A percentile compares a stretch with the other conserved stretches of the same genome.
Evolutionary conservation across 2,329 filamentous ascomycete genomes (phyloP).

Genomic region (Botrytis sinoallii): DNA sequence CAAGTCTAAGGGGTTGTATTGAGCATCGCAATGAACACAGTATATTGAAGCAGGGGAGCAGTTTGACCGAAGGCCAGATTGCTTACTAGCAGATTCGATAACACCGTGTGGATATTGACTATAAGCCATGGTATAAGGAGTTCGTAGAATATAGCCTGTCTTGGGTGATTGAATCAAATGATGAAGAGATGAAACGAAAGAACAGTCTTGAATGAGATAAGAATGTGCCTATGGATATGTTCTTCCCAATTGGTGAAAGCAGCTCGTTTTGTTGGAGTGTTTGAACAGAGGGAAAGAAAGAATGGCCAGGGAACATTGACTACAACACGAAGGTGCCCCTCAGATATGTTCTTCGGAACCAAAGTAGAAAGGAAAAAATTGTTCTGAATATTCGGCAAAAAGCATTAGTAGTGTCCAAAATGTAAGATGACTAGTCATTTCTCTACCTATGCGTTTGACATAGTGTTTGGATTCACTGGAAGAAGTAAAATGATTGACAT

Average conservation of each 20-base stretch:
- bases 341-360: background rate
- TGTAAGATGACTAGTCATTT: background rate
- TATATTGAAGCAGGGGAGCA: no score
- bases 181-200: no score
- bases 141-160: no score
- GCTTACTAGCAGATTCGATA: background rate
- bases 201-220: background rate
- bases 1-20: no score
- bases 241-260: no score
- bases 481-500: background rate
- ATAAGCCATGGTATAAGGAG: background rate
- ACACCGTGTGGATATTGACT: background rate
- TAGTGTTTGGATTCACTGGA: background rate
- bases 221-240: no score
- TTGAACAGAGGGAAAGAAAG: background rate
- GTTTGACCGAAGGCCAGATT: background rate
- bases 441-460: background rate
- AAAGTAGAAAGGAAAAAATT: no score
- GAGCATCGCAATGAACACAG: no score
- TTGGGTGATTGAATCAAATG: background rate
- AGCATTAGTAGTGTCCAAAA: background rate
- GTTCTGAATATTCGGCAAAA: background rate
- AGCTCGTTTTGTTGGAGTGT: background rate
- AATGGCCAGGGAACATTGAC: background rate
- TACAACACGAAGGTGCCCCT: background rate